Evolutionary conservation across 2,329 filamentous ascomycete species (phyloP), one percentile per base, ranked within the genome.

Genomic region (Alternaria tenuissima): DNA sequence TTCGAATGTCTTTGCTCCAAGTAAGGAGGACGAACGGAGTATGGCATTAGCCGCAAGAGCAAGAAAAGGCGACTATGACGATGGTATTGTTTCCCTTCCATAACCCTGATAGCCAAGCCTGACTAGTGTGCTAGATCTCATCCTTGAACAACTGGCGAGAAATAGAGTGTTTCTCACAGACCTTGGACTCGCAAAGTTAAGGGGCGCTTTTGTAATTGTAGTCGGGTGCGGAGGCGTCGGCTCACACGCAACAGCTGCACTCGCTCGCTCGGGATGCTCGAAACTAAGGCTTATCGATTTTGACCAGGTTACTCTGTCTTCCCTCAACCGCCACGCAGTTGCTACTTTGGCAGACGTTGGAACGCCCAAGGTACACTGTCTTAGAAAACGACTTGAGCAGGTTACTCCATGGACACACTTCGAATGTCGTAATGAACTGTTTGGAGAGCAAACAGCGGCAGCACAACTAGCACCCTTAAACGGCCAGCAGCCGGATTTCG

Each of bases 191-290:
- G 82, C 84, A 16, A 93, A 91, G 74, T 86, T 99, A 30, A 91
- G 94, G 12, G 84, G 86, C 47, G 87, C 94, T 1, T 96, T 96
- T 72, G 87, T 99, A 47, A 85, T 98, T 39, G 87, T 99, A 1
- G 93, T 99, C 11, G 95, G 95, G 4, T 94, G 93, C 68, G 95
- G 95, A 64, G 95, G 95, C 42, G 95, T 99, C 5, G 95, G 95
- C 46, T 97, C 93, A 7, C 96, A 99, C 81, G 94, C 92, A 63
- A 87, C 90, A 5, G 90, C 94, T 1, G 90, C 95, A 4, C 87
- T 99, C 30, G 91, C 93, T 5, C 89, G 95, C 30, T 97, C 94
- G 0, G 95, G 95, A 32, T 93, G 96, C 43, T 89, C 91, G n/a
- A 90, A 89, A 70, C 85, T 99, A 55, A 89, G 95, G 1, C 86